Conservation (phyloP, 169 alveolate species). For the Perkinsus chesapeaki region DNA sequence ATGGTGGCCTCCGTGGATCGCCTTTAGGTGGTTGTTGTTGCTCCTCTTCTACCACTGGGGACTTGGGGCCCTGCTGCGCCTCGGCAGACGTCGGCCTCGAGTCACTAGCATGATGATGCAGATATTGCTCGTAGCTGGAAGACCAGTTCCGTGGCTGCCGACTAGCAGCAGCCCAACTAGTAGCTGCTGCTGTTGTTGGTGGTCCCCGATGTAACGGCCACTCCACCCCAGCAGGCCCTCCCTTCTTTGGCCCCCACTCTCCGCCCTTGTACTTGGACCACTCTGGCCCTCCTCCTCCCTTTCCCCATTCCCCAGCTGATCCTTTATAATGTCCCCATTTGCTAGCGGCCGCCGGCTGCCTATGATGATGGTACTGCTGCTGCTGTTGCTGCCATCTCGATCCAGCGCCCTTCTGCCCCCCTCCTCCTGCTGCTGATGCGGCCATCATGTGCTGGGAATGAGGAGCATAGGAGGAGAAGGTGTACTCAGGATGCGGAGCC, state of each 20-base stretch:
- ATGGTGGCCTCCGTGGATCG: too few species aligned
- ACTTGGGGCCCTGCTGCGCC: background rate
- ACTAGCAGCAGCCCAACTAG: background rate
- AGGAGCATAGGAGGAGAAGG: background rate
- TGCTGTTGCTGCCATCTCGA: background rate
- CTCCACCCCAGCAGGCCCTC: background rate
- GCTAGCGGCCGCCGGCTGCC: background rate
- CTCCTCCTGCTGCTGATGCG: background rate
- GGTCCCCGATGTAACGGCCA: background rate
- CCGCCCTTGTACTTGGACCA: background rate
- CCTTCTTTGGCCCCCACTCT: background rate
- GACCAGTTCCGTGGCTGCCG: background rate
- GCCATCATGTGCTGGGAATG: background rate
- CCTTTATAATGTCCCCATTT: background rate
- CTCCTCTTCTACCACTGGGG: background rate
- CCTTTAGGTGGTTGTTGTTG: too few species aligned
- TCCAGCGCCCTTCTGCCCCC: background rate
- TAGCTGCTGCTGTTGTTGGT: background rate
- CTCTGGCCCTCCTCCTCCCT: background rate
- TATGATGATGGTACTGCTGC: background rate
- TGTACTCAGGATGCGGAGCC: background rate
- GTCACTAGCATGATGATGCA: background rate
- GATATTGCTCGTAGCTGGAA: background rate
- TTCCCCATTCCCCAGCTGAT: background rate
- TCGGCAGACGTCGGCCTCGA: background rate